These are phyloP conservation scores for Sphagnurus paluster DNA, from an alignment of 1,284 basidiomycete genomes.

Conservation along the genomic window DNA sequence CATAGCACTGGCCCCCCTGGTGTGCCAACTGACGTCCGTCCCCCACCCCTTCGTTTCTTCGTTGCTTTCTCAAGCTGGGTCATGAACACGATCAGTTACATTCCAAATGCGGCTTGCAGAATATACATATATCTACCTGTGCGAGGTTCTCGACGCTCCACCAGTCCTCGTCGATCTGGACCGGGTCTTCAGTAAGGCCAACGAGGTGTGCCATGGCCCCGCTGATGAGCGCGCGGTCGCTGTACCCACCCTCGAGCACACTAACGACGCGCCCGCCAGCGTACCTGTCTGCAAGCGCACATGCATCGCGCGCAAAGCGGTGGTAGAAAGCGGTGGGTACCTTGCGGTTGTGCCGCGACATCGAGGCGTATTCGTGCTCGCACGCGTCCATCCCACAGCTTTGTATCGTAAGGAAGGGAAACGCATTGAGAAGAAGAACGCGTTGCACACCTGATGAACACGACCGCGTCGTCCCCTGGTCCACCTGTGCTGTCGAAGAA, in stretches of 20 bases:
- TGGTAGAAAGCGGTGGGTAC: conserved; percentile 89
- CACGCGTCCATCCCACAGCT: conserved; percentile 93
- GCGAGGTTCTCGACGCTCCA: conserved; percentile 68
- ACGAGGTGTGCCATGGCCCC: conserved; percentile 79
- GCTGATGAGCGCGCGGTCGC: conserved; percentile 83
- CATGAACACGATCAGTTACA: too few species aligned
- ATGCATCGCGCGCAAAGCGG: conserved; percentile 78
- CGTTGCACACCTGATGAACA: conserved; percentile 78
- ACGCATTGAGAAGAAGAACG: background rate
- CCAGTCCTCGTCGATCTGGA: conserved; percentile 60
- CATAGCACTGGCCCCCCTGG: conserved; percentile 42
- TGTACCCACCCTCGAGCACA: conserved; percentile 94
- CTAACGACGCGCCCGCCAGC: conserved; percentile 78
- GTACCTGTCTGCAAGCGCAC: conserved; percentile 64
- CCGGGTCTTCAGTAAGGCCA: conserved; percentile 53
- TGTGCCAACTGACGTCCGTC: conserved; percentile 36
- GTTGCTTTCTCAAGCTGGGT: conserved; percentile 69
- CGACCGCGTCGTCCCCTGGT: conserved; percentile 67
- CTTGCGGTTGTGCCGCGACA: conserved; percentile 91
- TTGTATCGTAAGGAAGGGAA: conserved; percentile 1
- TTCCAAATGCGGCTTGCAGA: background rate
- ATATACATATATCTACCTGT: conserved; percentile 43
- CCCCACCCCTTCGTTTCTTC: conserved; percentile 56
- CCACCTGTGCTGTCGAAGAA: conserved; percentile 75
- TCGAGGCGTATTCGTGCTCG: conserved; percentile 87